Conservation (phyloP, 441 rosid species). For the Cnidoscolus chayamansa region DNA sequence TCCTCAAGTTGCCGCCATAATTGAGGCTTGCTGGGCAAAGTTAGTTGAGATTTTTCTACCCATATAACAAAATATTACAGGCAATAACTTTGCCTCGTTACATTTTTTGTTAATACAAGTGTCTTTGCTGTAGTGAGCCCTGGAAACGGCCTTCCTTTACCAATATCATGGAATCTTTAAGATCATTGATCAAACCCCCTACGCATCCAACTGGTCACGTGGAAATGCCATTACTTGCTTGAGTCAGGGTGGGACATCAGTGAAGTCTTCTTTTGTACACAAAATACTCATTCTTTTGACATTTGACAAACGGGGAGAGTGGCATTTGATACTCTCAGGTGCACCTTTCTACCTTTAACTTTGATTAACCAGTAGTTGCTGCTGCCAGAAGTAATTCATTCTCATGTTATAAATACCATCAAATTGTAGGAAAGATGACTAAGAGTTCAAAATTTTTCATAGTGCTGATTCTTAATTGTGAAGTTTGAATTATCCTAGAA, state of each 20-base stretch:
- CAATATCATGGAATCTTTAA: conserved; percentile 76
- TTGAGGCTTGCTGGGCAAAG: conserved; percentile 94
- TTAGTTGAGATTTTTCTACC: conserved; percentile 34
- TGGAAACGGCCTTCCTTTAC: conserved; percentile 95
- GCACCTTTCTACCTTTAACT: conserved; percentile 14
- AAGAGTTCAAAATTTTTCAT: no score
- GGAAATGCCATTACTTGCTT: conserved; percentile 45
- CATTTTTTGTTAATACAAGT: conserved; percentile 17
- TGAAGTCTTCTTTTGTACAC: conserved; percentile 45
- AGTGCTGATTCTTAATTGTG: no score
- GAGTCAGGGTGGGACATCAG: conserved; percentile 21
- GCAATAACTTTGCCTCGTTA: not conserved
- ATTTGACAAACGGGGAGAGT: conserved; percentile 43
- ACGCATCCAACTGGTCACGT: conserved; percentile 51
- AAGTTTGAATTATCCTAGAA: no score
- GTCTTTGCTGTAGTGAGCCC: conserved; percentile 63
- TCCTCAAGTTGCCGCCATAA: conserved; percentile 72
- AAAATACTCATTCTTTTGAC: conserved; percentile 58
- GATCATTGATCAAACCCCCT: conserved; percentile 62
- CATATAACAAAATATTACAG: not conserved
- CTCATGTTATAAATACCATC: no score
- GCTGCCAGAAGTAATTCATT: no score
- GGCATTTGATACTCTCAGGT: conserved; percentile 41
- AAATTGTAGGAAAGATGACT: no score
- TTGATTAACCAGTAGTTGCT: not conserved